phyloP scores from a whole-genome alignment of 176 grass and related monocot species.

The Olyra latifolia region DNA sequence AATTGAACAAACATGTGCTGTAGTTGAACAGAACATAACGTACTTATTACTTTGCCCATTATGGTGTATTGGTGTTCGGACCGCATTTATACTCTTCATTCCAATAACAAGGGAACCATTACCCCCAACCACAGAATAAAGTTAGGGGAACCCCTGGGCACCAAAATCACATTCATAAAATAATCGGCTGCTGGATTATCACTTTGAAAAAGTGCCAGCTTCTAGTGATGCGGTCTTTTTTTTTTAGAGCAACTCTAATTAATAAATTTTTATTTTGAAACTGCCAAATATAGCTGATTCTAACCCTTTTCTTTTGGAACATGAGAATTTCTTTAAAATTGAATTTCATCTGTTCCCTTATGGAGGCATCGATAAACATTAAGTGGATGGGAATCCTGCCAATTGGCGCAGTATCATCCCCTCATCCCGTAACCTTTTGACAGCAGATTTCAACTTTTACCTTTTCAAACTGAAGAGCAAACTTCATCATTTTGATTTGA shows the following conservation, averaged over 20 bases:
- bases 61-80: not conserved
- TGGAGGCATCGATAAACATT: not conserved
- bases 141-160: not conserved
- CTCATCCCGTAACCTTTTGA: not conserved
- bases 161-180: not conserved
- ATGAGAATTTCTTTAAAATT: not conserved
- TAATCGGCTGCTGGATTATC: not conserved
- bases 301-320: not conserved
- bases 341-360: not conserved
- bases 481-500: not conserved
- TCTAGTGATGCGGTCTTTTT: not conserved
- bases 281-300: not conserved
- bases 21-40: not conserved
- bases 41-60: not conserved
- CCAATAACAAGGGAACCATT: not conserved
- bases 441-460: not conserved
- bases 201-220: not conserved
- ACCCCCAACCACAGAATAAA: not conserved
- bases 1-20: not conserved
- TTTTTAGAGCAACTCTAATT: not conserved
- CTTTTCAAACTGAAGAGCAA: not conserved
- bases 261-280: not conserved
- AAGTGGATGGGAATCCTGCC: not conserved
- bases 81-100: not conserved
- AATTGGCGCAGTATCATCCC: not conserved